phyloP scores from a whole-genome alignment of 345 rosid species.

The Corchorus capsularis region DNA sequence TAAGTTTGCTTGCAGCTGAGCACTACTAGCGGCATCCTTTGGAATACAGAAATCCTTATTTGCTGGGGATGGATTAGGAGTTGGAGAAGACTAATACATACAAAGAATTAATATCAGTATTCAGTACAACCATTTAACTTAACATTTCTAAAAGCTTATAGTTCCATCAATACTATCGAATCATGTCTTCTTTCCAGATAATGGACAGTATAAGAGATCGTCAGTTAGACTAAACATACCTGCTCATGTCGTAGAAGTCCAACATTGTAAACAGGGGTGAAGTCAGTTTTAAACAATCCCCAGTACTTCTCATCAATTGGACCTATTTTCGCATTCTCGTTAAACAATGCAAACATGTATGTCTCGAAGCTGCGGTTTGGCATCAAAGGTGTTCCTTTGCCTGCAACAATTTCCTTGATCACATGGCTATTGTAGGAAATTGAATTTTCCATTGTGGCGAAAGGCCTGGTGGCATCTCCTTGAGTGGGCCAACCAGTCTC shows the following conservation, averaged over 20 bases:
- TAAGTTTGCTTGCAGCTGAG: constrained; percentile 57
- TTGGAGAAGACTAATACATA: not conserved
- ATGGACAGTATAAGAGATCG: not conserved
- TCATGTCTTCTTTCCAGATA: not conserved
- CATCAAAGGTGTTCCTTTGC: constrained; percentile 84
- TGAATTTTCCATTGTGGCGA: constrained; percentile 53
- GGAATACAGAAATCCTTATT: constrained; percentile 66
- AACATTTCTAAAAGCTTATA: not conserved
- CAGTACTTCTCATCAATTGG: constrained; percentile 67
- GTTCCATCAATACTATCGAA: not conserved
- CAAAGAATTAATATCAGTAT: not conserved
- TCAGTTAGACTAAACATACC: constrained; percentile 28
- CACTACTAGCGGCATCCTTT: constrained; percentile 37
- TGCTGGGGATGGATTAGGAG: constrained; percentile 19
- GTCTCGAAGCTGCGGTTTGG: constrained; percentile 67
- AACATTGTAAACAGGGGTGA: constrained; percentile 61
- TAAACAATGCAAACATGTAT: constrained; percentile 71
- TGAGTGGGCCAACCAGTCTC: constrained; percentile 93
- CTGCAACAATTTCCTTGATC: constrained; percentile 36
- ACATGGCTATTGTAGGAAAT: constrained; percentile 58
- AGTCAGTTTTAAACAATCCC: constrained; percentile 76
- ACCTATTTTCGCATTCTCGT: constrained; percentile 80
- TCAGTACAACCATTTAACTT: not conserved
- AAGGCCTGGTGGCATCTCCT: constrained; percentile 50
- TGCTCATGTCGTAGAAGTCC: constrained; percentile 50